Percentiles rank a stretch among this genome's conserved stretches.
These are phyloP conservation scores for Tolypocladium guangdongense DNA, from an alignment of 2,329 filamentous ascomycete species.

Conservation along the genomic window DNA sequence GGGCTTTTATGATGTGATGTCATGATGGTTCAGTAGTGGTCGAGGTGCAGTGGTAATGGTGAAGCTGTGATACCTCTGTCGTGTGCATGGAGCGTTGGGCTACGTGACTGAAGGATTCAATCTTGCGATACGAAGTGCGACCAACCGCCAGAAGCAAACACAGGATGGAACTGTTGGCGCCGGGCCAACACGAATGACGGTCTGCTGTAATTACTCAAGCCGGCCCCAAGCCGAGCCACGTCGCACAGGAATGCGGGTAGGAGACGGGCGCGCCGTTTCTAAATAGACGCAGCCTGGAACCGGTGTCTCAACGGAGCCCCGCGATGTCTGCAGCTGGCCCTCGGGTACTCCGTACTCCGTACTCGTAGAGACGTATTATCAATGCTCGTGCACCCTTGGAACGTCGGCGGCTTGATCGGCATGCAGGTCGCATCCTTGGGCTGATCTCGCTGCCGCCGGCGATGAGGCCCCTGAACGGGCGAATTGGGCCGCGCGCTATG, in stretches of 20 bases:
- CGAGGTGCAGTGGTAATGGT: neutral
- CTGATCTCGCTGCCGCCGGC: neutral
- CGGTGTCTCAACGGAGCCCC: too few relatives aligned
- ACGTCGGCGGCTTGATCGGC: neutral
- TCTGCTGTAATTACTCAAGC: too few relatives aligned
- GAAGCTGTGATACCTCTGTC: neutral
- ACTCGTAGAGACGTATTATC: too few relatives aligned
- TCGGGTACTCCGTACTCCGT: too few relatives aligned
- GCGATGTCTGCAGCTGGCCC: too few relatives aligned
- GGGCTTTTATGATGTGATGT: neutral
- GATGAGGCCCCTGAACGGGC: neutral
- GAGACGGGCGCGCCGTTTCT: too few relatives aligned
- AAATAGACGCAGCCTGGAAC: too few relatives aligned
- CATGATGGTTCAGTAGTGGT: neutral
- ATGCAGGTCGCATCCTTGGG: neutral
- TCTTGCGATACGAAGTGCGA: neutral
- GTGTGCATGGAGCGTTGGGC: neutral
- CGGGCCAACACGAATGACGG: too few relatives aligned
- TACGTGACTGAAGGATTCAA: neutral
- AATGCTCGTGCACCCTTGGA: neutral
- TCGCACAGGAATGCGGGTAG: too few relatives aligned
- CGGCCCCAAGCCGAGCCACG: too few relatives aligned
- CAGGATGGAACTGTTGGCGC: too few relatives aligned
- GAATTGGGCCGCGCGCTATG: neutral
- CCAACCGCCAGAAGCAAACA: neutral